Base-by-base conservation (phyloP, 768 basidiomycete genomes). In the Leccinellum albellum region DNA sequence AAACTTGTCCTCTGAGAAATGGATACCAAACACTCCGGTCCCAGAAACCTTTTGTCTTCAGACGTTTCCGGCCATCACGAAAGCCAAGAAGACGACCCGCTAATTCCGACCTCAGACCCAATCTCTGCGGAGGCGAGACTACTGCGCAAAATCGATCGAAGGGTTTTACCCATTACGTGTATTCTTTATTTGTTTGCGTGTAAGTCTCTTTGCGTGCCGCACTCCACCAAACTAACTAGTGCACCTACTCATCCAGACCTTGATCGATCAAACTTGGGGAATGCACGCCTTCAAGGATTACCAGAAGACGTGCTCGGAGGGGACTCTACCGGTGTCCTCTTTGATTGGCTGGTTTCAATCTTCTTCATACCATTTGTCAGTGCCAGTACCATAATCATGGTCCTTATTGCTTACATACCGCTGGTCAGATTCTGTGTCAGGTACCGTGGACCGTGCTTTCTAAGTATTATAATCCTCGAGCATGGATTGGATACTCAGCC, bases 331-430 rank as follows among this genome's bases (percentile, higher is more conserved):
- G 89, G 89, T 1, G 60, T 77, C 21, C 74, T 84, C 17, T 90
- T 88, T 64, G 88, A 88, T 66, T 90, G 87, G 88, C 73, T 89
- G 42, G 87, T 85, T 56, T 86, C 88, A 1, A 78, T 79, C 7
- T 92, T 91, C 73, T 91, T 86, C 73, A 83, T 91, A 70, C 83
- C 90, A 60, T 91, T 89, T 68, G 88, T 87, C 56, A 55, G 81
- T 72, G 6, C 2, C 14, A 17, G 2, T 4, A 24, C 15, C 9
- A 32, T 46, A 9, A 7, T n/a, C 53, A 24, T 32, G 21, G 17
- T 9, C 15, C 28, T 47, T 3, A n/a, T 28, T 10, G 15, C 52
- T 67, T 5, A 63, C 45, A 6, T 21, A n/a, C n/a, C 10, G 9
- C 13, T 47, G 51, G 15, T 46, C 63, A 91, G 87, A 87, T 91